Evolutionary conservation across 148 eudicot species (phyloP).

Genomic region (Dianthus caryophyllus): DNA sequence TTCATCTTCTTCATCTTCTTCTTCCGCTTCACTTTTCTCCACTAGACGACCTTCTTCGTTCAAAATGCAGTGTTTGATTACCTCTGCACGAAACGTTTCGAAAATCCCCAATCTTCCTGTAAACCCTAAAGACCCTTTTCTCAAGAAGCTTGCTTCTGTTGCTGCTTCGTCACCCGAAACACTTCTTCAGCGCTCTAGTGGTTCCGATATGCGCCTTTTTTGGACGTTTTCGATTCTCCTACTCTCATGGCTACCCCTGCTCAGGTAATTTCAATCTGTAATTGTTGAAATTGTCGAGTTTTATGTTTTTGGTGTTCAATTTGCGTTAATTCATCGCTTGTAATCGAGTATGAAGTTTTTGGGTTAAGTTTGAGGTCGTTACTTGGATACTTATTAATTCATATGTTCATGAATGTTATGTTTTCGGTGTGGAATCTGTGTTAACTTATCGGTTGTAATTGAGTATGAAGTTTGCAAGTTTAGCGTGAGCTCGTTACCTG

Average conservation of each 20-base stretch:
- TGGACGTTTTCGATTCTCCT: conserved; percentile 61
- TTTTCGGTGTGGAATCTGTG: no score
- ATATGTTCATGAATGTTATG: no score
- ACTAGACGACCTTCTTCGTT: conserved; percentile 7
- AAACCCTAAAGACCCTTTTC: conserved; percentile 84
- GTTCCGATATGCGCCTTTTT: conserved; percentile 52
- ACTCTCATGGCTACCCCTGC: conserved; percentile 74
- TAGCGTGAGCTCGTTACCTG: not conserved
- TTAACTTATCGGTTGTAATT: no score
- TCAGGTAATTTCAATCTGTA: conserved; percentile 28
- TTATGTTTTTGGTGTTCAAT: not conserved
- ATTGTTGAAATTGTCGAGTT: not conserved
- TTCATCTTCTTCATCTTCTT: conserved; percentile 31
- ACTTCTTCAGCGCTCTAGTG: conserved; percentile 37
- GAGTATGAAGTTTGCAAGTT: no score
- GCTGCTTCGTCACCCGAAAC: conserved; percentile 55
- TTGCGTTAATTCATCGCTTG: not conserved
- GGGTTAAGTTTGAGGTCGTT: no score
- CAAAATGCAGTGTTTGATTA: conserved; percentile 23
- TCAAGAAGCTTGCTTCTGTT: conserved; percentile 51
- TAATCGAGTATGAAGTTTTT: not conserved
- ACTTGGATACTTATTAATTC: no score
- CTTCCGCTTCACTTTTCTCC: conserved; percentile 24
- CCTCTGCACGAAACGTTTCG: conserved; percentile 23
- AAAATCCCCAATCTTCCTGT: conserved; percentile 58